These are phyloP conservation scores for Tolypocladium sp. DNA, from an alignment of 2,329 filamentous ascomycete genomes.

Conservation along the genomic window DNA sequence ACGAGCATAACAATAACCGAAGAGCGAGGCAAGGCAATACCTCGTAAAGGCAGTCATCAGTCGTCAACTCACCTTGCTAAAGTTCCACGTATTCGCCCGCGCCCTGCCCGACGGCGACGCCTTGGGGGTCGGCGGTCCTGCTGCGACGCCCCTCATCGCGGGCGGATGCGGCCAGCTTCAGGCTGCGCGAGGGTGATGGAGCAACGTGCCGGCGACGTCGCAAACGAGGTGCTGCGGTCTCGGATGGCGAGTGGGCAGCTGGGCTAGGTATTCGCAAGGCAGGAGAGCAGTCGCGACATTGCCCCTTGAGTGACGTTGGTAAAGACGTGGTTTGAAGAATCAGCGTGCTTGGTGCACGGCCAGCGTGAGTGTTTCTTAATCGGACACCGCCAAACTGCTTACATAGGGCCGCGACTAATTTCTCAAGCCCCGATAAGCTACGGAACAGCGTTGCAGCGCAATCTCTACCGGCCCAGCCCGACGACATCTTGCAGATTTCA, in stretches of 20 bases:
- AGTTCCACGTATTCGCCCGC: constrained; percentile 30
- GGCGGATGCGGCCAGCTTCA: background rate
- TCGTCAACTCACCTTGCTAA: constrained; percentile 26
- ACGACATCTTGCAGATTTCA: background rate
- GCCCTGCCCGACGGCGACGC: constrained; percentile 16
- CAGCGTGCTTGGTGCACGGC: background rate
- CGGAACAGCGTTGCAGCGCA: background rate
- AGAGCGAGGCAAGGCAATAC: background rate
- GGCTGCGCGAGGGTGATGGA: background rate
- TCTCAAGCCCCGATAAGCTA: background rate
- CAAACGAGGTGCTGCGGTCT: background rate
- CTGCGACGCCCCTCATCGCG: constrained; percentile 24
- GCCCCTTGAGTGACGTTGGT: background rate
- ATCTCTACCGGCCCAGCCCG: no score
- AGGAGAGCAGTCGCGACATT: background rate
- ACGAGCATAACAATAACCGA: background rate
- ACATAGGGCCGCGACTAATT: background rate
- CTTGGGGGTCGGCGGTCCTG: constrained; percentile 21
- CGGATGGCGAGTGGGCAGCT: background rate
- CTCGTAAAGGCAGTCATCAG: background rate
- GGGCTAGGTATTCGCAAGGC: background rate
- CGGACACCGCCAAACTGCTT: background rate
- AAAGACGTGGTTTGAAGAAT: background rate
- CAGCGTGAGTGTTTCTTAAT: background rate
- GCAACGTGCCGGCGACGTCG: background rate